Evolutionary conservation across 768 basidiomycete genomes (phyloP), one percentile per base, ranked within the genome.

Genomic region (Rhodotorula sphaerocarpa): DNA sequence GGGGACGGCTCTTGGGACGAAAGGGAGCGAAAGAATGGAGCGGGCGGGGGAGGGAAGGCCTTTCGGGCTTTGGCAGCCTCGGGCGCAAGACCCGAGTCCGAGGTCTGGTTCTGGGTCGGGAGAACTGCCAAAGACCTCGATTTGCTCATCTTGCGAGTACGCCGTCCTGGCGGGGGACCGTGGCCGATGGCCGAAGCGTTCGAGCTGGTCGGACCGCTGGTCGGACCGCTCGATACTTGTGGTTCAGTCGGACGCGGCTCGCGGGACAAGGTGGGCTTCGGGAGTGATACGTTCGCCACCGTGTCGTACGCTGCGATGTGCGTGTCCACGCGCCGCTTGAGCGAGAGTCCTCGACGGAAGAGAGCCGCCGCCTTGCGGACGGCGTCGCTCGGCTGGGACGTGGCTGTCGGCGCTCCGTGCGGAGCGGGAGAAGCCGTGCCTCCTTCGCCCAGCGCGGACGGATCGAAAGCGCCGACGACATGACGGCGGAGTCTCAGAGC

Each of bases 301-400:
- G 39, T 50, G 41, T 44, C 47, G 47, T 55, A 55, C 10, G 62
- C 51, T 9, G 55, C 56, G 23, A 57, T 14, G 31, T 47, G 62
- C 28, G 44, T 48, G 50, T 63, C 62, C 45, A 63, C 56, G 12
- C 62, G 56, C 2, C 62, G 50, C 21, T 53, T 51, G n/a, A 59
- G 58, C 25, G 25, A 36, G 33, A 52, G 58, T 2, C 36, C 58
- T 33, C 58, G 58, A 7, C 28, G 15, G 27, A 59, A 30, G 10
- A 39, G 36, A 39, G 36, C 36, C 16, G 36, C 36, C 36, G 36
- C 36, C 16, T 39, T 39, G 58, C 31, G 27, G 53, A 33, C 7
- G 50, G 33, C 12, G 42, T 44, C 33, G 44, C 33, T 6, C 10
- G 30, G 21, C 25, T 52, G 30, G 25, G 33, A n/a, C 11, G 12